Conservation (phyloP, 2,329 filamentous ascomycete genomes). For the Penicillium sp. region DNA sequence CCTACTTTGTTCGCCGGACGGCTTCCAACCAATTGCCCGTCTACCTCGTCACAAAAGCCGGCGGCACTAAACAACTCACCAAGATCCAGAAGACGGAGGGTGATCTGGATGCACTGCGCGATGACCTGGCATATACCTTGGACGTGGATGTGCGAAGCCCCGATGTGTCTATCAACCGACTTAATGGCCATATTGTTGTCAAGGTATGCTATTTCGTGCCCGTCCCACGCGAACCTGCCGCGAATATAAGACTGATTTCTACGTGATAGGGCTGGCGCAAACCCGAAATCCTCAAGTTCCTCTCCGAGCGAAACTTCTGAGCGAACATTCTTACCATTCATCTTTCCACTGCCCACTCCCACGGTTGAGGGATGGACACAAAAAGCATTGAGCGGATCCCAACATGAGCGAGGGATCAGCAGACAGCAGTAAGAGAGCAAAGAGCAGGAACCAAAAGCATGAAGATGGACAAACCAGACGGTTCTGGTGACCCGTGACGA, state of each 20-base stretch:
- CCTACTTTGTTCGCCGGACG: slow-evolving; percentile 73
- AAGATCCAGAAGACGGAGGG: slow-evolving; percentile 77
- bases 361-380: slow-evolving; percentile 1
- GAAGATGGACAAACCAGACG: slow-evolving; percentile 11
- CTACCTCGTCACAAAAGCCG: slow-evolving; percentile 70
- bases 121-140: slow-evolving; percentile 62
- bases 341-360: background rate
- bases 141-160: slow-evolving; percentile 48
- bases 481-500: slow-evolving; percentile 6
- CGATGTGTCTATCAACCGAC: slow-evolving; percentile 52
- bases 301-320: slow-evolving; percentile 48
- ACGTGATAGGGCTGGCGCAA: slow-evolving; percentile 49
- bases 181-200: slow-evolving; percentile 72
- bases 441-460: slow-evolving; percentile 17
- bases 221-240: too few relatives aligned
- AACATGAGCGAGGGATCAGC: slow-evolving; percentile 8
- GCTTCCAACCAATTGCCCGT: slow-evolving; percentile 69
- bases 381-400: slow-evolving; percentile 14
- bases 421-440: slow-evolving; percentile 8
- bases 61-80: slow-evolving; percentile 73
- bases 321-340: background rate
- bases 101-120: slow-evolving; percentile 60
- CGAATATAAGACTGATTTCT: slow-evolving; percentile 12
- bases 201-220: slow-evolving; percentile 52
- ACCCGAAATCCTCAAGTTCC: slow-evolving; percentile 49